Conservation (phyloP, 257 asterid species). For the Verbascum thapsus region DNA sequence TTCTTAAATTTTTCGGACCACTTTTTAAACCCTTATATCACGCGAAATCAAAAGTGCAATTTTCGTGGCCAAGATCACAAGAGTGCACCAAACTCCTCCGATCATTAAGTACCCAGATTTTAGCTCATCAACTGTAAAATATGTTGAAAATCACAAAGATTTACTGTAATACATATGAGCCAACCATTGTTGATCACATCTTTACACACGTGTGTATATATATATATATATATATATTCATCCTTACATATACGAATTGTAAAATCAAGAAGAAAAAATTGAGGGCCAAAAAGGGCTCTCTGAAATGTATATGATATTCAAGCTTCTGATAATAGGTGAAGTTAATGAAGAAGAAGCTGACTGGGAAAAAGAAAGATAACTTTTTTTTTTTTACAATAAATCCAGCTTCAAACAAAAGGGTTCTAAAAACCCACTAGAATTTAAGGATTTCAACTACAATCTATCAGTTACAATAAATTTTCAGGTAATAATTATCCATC, state of each 20-base stretch:
- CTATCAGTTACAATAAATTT: background rate
- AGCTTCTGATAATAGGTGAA: constrained; percentile 51
- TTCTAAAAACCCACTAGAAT: background rate
- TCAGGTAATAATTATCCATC: background rate
- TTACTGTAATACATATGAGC: constrained; percentile 34
- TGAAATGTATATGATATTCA: constrained; percentile 58
- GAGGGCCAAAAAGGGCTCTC: constrained; percentile 40
- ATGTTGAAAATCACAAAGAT: constrained; percentile 25
- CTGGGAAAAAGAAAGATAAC: constrained; percentile 65
- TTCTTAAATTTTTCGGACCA: too few species aligned
- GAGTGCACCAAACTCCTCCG: background rate
- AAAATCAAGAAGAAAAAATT: background rate
- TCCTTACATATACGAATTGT: background rate
- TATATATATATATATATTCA: background rate
- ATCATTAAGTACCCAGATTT: constrained; percentile 28
- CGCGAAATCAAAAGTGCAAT: too few species aligned
- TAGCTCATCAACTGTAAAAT: constrained; percentile 22
- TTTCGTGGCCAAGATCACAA: background rate
- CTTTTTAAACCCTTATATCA: too few species aligned
- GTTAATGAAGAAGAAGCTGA: constrained; percentile 55
- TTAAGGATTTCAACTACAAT: background rate
- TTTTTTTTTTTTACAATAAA: background rate
- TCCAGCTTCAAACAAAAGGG: background rate
- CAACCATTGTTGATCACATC: constrained; percentile 51
- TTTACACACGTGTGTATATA: too few species aligned